Conservation (phyloP, 208 protist genomes). For the Crithidia brevicula region DNA sequence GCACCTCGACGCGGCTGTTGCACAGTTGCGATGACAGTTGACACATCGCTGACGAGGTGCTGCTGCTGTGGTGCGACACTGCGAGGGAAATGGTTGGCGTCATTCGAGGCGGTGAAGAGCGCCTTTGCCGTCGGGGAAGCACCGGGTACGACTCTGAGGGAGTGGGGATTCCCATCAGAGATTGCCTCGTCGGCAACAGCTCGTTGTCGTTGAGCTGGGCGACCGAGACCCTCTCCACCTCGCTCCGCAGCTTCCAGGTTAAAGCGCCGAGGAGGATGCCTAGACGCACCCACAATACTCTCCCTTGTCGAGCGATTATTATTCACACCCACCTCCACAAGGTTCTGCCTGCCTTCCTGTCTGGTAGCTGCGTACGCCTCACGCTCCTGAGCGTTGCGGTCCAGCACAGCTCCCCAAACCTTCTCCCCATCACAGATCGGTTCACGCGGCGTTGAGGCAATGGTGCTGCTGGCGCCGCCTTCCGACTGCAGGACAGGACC, state of each 20-base stretch:
- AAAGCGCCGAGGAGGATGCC: background rate
- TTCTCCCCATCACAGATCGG: slow-evolving; percentile 2
- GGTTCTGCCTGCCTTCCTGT: background rate
- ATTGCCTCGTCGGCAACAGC: background rate
- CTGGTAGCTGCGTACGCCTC: too few relatives aligned
- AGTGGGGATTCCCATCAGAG: background rate
- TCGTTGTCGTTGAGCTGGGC: background rate
- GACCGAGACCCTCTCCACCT: background rate
- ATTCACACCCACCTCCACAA: too few relatives aligned
- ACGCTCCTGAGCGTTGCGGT: slow-evolving; percentile 4
- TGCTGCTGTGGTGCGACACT: background rate
- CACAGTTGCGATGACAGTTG: slow-evolving; percentile 16
- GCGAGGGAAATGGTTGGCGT: background rate
- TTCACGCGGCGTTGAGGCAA: slow-evolving; percentile 14
- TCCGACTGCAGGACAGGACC: slow-evolving; percentile 47
- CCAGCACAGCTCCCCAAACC: slow-evolving; percentile 22
- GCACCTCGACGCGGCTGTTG: slow-evolving; percentile 10
- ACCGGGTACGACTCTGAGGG: background rate
- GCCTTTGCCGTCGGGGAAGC: background rate
- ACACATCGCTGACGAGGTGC: slow-evolving; percentile 8
- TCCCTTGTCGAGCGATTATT: too few relatives aligned
- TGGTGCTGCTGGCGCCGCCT: slow-evolving; percentile 27
- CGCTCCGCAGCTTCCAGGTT: slow-evolving; percentile 12
- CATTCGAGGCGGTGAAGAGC: background rate
- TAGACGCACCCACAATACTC: too few relatives aligned